Base-by-base conservation (phyloP, 495 filamentous ascomycete species). In the Elaphomyces granulatus region DNA sequence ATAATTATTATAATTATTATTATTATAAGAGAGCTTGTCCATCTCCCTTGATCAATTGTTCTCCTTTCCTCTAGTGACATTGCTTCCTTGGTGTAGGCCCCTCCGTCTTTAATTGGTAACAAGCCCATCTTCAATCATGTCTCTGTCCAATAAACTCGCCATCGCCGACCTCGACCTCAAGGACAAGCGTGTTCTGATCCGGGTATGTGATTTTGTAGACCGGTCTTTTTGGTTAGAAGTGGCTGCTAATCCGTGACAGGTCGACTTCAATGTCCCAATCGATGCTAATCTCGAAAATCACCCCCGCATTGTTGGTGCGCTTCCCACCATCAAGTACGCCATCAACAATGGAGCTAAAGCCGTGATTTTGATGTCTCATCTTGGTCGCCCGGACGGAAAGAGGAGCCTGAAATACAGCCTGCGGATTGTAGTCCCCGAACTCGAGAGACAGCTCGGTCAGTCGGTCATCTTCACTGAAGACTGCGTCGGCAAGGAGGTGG, bases 211-310 rank as follows among this genome's bases (percentile, higher is more conserved):
- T 10, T 18, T 12, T 28, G 23, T 12, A 28, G 12, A 12, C 6
- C 6, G 23, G 6, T 28, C 6, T 42, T n/a, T 10, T 45, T 1
- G 4, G n/a, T 40, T 12, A 42, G 14, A 16, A 45, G 17, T 15
- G 19, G 34, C 28, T 45, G 8, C 35, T 17, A 28, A 16, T 19
- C 18, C n/a, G 30, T 26, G 10, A 32, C 53, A 95, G 88, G 88
- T 99, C 51, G 90, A 99, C 71, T 99, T 99, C 77, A 99, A 99
- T 67, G 90, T 99, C 37, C 90, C 90, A 48, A 84, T 95, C 57
- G 83, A 96, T 56, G 72, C 68, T 46, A 67, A 87, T 45, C 74
- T 95, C 59, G 95, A 90, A 58, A 96, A 96, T 74, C 82, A 79
- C 61, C 92, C 96, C 65, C 88, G 90, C 64, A 96, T 99, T 52